A percentile compares a stretch with the other conserved stretches of the same genome.
Evolutionary conservation across 768 basidiomycete species (phyloP).

Genomic region (Xerocomellus amylosporus): DNA sequence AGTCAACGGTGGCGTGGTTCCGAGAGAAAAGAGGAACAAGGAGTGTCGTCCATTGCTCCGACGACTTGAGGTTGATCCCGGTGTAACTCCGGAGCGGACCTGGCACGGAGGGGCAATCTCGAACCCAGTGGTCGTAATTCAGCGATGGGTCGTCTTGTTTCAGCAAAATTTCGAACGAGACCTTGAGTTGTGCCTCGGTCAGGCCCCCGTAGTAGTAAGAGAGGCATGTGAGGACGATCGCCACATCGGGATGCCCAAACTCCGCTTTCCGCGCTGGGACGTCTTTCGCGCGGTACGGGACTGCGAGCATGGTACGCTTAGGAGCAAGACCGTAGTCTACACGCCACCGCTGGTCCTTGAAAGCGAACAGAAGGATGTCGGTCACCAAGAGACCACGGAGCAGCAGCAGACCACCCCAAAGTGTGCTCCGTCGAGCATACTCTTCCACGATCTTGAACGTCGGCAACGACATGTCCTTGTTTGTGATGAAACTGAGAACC

Average conservation of each 20-base stretch:
- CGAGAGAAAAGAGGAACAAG: conserved; percentile 36
- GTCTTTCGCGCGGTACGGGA: conserved; percentile 56
- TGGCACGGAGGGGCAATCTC: conserved; percentile 25
- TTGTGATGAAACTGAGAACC: not conserved
- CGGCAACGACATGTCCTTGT: not conserved
- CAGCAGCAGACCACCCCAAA: conserved; percentile 26
- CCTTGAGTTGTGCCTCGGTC: conserved; percentile 35
- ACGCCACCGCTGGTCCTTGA: conserved; percentile 44
- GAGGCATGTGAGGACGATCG: conserved; percentile 44
- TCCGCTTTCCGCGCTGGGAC: conserved; percentile 44
- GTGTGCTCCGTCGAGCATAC: conserved; percentile 7
- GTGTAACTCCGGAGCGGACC: conserved; percentile 28
- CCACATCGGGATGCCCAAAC: conserved; percentile 53
- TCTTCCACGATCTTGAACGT: conserved; percentile 1
- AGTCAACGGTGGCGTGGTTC: conserved; percentile 43
- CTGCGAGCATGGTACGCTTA: conserved; percentile 44
- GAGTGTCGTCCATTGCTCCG: conserved; percentile 23
- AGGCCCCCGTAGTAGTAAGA: conserved; percentile 31
- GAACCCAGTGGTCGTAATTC: conserved; percentile 44
- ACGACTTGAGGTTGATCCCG: conserved; percentile 44
- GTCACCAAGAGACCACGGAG: conserved; percentile 42
- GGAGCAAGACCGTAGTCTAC: conserved; percentile 36
- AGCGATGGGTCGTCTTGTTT: conserved; percentile 40
- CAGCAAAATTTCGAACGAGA: conserved; percentile 38
- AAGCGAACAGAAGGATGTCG: conserved; percentile 39